Evolutionary conservation across 805 yeast genomes (phyloP), one percentile per base, ranked within the genome.

Genomic region (Suhomyces emberorum): DNA sequence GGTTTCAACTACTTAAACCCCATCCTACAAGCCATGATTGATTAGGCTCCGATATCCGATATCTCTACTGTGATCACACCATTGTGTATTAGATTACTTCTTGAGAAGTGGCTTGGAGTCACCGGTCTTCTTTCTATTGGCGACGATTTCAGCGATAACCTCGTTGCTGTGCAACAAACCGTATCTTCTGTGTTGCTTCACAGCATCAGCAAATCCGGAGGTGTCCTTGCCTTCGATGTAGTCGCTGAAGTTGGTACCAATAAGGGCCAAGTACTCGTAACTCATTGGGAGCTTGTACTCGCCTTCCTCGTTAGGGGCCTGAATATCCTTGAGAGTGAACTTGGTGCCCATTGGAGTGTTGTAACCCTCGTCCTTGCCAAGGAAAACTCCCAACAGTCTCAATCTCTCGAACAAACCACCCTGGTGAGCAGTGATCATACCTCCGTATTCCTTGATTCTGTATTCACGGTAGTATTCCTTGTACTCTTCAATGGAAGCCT

Each of bases 301-400:
- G n/a, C 21, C 28, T 24, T 62, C 61, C 34, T 64, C 62, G 32
- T 60, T 51, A 7, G 33, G 32, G 26, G 45, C 43, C 32, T 29
- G 39, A 38, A 70, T 46, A 29, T 55, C 61, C 30, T 51, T 42
- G 32, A 57, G 44, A 38, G 70, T 60, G 43, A 69, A 58, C 43
- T 73, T 64, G 21, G 63, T 52, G 30, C 55, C 66, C 34, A 69
- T 52, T 28, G 76, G 83, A 15, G 86, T 78, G 49, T 75, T 73
- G 62, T 70, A 91, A 19, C 98, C 98, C 67, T 91, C 98, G 37
- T 91, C 95, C 8, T 64, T 61, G n/a, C 74, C 74, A 44, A 91
- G 74, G 10, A 58, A 57, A 17, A 80, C 64, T 22, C 93, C 93
- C 41, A 81, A 74, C 44, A 70, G 69, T 43, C 59, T 63, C 46